Conservation (phyloP, 2,329 filamentous ascomycete genomes). For the Nectriaceae sp. region DNA sequence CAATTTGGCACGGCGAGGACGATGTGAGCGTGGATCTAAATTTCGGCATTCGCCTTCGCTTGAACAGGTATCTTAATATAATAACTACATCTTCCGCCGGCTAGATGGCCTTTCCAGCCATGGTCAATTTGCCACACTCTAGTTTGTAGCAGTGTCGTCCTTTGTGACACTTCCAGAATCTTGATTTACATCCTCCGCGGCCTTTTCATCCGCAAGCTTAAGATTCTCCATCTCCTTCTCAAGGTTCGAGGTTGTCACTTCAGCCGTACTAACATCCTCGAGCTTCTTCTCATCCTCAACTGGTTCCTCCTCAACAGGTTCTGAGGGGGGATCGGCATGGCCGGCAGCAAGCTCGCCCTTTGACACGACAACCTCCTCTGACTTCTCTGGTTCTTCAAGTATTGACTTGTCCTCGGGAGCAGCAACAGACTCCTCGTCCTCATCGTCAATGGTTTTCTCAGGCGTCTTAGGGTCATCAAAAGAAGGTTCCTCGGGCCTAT, state of each 20-base stretch:
- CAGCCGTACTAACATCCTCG: conserved; percentile 1
- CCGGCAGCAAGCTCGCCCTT: background rate
- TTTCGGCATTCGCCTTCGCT: conserved; percentile 35
- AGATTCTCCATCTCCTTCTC: background rate
- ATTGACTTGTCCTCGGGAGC: background rate
- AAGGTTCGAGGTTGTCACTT: background rate
- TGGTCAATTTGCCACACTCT: conserved; percentile 18
- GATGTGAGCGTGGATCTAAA: too few relatives aligned
- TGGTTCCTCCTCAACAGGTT: background rate
- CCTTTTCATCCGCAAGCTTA: conserved; percentile 5
- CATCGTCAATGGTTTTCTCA: background rate
- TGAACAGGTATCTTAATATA: conserved; percentile 32
- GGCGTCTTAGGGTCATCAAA: background rate
- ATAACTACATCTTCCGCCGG: conserved; percentile 22
- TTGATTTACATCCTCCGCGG: conserved; percentile 13
- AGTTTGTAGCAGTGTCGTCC: conserved; percentile 15
- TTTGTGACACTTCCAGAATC: conserved; percentile 9
- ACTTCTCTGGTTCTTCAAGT: background rate
- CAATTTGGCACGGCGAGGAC: too few relatives aligned
- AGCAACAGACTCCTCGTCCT: background rate
- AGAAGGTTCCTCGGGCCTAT: conserved; percentile 3
- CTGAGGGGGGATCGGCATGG: background rate
- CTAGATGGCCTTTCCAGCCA: conserved; percentile 18
- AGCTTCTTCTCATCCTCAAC: conserved; percentile 7
- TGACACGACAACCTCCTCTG: background rate